Evolutionary conservation across 768 basidiomycete genomes (phyloP).

Genomic region (Lactarius sanguifluus): DNA sequence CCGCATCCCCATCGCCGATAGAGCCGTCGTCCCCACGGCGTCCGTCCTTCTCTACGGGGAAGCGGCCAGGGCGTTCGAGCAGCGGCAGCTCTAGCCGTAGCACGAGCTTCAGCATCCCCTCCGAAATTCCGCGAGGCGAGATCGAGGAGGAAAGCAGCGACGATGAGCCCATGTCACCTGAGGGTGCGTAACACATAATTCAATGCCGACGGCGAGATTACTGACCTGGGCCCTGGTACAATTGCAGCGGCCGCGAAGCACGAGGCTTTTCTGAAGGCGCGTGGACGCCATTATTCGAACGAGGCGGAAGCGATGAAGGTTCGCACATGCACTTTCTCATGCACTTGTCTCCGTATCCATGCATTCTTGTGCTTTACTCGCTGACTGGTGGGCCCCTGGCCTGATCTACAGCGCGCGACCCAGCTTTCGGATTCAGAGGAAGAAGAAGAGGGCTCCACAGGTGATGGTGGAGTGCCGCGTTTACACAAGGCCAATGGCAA

Average conservation of each 20-base stretch:
- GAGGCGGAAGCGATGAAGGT: constrained; percentile 95
- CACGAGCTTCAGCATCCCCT: constrained; percentile 60
- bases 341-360: constrained; percentile 16
- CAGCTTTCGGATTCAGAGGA: constrained; percentile 61
- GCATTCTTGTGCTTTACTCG: constrained; percentile 23
- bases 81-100: constrained; percentile 70
- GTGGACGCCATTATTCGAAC: constrained; percentile 85
- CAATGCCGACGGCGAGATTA: constrained; percentile 8
- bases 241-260: constrained; percentile 73
- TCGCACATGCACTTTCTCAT: constrained; percentile 23
- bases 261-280: constrained; percentile 75
- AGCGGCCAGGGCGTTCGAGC: constrained; percentile 53
- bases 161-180: constrained; percentile 82
- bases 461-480: background rate
- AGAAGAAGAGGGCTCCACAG: constrained; percentile 52
- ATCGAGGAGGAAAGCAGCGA: constrained; percentile 51
- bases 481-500: constrained; percentile 13
- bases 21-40: constrained; percentile 62
- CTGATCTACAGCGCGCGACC: constrained; percentile 54
- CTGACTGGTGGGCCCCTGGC: constrained; percentile 12
- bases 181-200: constrained; percentile 52
- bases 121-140: constrained; percentile 48
- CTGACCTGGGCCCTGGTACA: background rate
- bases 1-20: constrained; percentile 18
- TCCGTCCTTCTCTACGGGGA: constrained; percentile 70